These are phyloP conservation scores for Telopea speciosissima DNA, from an alignment of 177 flowering plant genomes.

Conservation along the genomic window DNA sequence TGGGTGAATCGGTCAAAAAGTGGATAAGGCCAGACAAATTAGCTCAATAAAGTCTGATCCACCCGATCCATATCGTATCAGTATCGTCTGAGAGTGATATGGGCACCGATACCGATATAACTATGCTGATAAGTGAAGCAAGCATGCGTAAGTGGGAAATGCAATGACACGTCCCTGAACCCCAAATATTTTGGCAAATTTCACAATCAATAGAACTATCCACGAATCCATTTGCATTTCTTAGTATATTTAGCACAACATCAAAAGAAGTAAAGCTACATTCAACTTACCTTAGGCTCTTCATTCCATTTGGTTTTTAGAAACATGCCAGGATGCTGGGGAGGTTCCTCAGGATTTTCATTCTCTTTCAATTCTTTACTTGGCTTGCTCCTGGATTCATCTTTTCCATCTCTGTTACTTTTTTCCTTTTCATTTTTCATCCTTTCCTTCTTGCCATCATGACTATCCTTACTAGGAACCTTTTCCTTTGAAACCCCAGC, in stretches of 20 bases:
- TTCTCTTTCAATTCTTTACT: slow-evolving; percentile 54
- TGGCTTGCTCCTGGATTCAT: slow-evolving; percentile 39
- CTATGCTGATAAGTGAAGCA: no score
- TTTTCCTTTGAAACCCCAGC: slow-evolving; percentile 26
- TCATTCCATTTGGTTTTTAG: slow-evolving; percentile 59
- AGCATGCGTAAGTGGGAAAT: no score
- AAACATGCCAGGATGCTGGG: slow-evolving; percentile 74
- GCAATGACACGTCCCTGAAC: no score
- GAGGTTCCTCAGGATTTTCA: slow-evolving; percentile 64
- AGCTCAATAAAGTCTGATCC: no score
- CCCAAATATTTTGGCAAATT: no score
- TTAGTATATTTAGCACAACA: not conserved
- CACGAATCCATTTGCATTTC: no score
- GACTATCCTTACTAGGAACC: slow-evolving; percentile 27
- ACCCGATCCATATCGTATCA: no score
- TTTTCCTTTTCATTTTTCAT: slow-evolving; percentile 46
- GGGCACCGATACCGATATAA: no score
- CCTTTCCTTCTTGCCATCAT: slow-evolving; percentile 28
- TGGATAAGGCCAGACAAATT: no score
- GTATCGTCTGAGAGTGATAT: no score
- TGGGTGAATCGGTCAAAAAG: no score
- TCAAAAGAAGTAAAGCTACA: not conserved
- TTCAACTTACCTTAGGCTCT: slow-evolving; percentile 59
- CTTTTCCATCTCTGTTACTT: slow-evolving; percentile 38
- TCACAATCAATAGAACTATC: no score